These are phyloP conservation scores for Leccinum disarticulatum DNA, from an alignment of 768 basidiomycete genomes.

Conservation along the genomic window DNA sequence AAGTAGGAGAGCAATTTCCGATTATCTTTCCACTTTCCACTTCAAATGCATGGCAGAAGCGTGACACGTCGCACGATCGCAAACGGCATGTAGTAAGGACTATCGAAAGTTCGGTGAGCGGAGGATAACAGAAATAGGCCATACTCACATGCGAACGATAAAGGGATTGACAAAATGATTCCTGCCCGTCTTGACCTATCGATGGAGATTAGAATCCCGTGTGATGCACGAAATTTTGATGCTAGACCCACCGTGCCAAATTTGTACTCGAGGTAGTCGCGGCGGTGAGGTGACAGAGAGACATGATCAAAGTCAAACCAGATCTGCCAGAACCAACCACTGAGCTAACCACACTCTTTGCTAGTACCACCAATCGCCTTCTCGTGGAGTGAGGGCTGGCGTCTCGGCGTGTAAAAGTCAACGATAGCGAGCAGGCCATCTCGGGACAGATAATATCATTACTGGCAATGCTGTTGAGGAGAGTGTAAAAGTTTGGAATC, in stretches of 20 bases:
- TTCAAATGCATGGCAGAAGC: slow-evolving; percentile 58
- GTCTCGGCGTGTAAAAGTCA: slow-evolving; percentile 69
- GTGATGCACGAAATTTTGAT: background rate
- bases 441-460: slow-evolving; percentile 59
- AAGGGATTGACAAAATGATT: slow-evolving; percentile 69
- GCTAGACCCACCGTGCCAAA: slow-evolving; percentile 63
- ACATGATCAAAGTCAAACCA: slow-evolving; percentile 64
- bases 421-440: slow-evolving; percentile 60
- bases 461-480: slow-evolving; percentile 59
- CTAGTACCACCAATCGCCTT: slow-evolving; percentile 62
- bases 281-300: slow-evolving; percentile 53
- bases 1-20: slow-evolving; percentile 47
- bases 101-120: slow-evolving; percentile 19
- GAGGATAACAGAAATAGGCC: background rate
- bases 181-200: slow-evolving; percentile 60
- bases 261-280: slow-evolving; percentile 75
- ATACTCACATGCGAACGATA: slow-evolving; percentile 58
- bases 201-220: background rate
- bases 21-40: slow-evolving; percentile 60
- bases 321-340: slow-evolving; percentile 78
- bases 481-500: slow-evolving; percentile 63
- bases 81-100: slow-evolving; percentile 74
- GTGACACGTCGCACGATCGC: slow-evolving; percentile 57
- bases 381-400: slow-evolving; percentile 53
- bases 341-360: slow-evolving; percentile 61